Evolutionary conservation across 2,329 filamentous ascomycete genomes (phyloP), one percentile per base, ranked within the genome.

Genomic region (Arthrobotrys conoides): DNA sequence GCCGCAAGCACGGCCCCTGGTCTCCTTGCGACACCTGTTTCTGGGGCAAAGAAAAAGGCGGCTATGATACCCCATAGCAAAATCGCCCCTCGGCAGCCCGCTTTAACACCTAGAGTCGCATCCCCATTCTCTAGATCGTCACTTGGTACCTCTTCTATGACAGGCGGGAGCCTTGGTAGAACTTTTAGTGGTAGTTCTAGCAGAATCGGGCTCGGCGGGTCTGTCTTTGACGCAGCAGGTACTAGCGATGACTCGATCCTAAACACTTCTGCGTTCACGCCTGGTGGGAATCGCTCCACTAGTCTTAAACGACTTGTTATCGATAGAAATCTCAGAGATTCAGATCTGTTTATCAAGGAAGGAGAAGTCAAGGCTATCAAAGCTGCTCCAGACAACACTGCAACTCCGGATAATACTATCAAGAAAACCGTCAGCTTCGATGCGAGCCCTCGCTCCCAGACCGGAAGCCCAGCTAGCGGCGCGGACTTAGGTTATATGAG

Each of bases 251-350:
- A 83, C 66, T 82, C 81, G 30, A 80, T 83, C 33, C 76, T 83
- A 51, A 82, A 80, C 46, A 81, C 82, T 3, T 81, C 81, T 49
- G 81, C 82, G 27, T 83, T 83, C 61, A 82, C 82, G 20, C 79
- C 82, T 41, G 80, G 76, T 51, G 76, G 80, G 46, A 76, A 72
- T 27, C 80, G 82, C 63, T 77, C 81, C 61, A 89, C 90, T 53
- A 93, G 89, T 83, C 89, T 97, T 81, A 97, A 97, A 86, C 94
- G 94, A 84, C 88, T 99, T 71, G 92, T 94, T 67, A 97, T 99
- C 83, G 96, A 97, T 85, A 91, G 93, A 80, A 92, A 91, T 81
- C 88, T 99, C 68, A 94, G 89, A 73, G 91, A 93, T 82, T 86
- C 80, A n/a, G 81, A 82, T 66, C 68, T 82, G 41, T 82, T 82